Evolutionary conservation across 805 yeast genomes (phyloP).

Genomic region (Starmera quercuum): DNA sequence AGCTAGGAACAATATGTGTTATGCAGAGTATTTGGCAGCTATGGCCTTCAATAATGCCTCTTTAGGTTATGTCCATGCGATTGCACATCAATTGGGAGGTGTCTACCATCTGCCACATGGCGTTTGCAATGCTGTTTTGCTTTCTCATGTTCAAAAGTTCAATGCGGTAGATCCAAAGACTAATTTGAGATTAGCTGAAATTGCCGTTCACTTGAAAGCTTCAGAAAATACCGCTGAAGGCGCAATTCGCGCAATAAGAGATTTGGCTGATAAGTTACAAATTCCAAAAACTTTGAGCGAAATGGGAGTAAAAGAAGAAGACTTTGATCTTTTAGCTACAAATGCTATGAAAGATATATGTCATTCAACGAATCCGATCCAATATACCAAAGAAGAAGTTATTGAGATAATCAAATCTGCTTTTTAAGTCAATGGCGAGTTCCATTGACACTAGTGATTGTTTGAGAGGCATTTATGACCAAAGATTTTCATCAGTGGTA

Average conservation of each 20-base stretch:
- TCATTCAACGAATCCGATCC: conserved; percentile 15
- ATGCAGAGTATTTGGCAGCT: conserved; percentile 38
- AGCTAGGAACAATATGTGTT: conserved; percentile 34
- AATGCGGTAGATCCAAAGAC: conserved; percentile 8
- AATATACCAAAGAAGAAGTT: conserved; percentile 16
- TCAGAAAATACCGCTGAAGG: conserved; percentile 11
- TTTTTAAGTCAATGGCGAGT: too few species aligned
- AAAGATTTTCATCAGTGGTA: too few species aligned
- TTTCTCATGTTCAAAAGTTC: conserved; percentile 30
- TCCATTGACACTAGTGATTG: too few species aligned
- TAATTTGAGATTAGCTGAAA: conserved; percentile 12
- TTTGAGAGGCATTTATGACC: too few species aligned
- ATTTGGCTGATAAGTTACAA: conserved; percentile 8
- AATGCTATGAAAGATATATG: conserved; percentile 19
- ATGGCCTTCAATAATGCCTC: conserved; percentile 37
- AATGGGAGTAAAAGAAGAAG: conserved; percentile 14
- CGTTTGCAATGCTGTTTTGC: conserved; percentile 35
- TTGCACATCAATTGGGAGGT: conserved; percentile 32
- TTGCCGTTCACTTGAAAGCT: conserved; percentile 14
- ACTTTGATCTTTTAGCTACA: conserved; percentile 14
- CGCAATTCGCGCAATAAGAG: conserved; percentile 9
- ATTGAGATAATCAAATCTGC: conserved; percentile 13
- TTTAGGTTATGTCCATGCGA: conserved; percentile 33
- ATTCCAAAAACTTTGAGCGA: conserved; percentile 16
- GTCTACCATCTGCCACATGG: conserved; percentile 37